Evolutionary conservation across 768 basidiomycete species (phyloP), one percentile per base, ranked within the genome.

Genomic region (Pulveroboletus sp.): DNA sequence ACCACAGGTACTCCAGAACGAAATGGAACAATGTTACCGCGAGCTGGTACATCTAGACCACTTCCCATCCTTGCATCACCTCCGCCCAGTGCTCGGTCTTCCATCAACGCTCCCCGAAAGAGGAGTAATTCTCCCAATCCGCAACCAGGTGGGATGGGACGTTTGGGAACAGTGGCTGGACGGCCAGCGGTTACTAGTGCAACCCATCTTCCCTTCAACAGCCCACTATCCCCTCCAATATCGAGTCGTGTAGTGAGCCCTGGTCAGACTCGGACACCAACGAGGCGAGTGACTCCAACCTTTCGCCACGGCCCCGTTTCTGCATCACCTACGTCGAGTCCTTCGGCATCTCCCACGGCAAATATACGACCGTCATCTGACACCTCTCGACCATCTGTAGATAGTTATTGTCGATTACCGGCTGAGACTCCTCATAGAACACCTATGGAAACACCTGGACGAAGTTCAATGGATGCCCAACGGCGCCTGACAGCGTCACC

Each of bases 51-150:
- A 72, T 62, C 27, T 47, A 71, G 62, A 61, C 71, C 51, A 52
- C 58, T 51, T 63, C 68, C 38, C 57, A 65, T 60, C 60, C 71
- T 53, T 55, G 62, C 59, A 42, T 52, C 63, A 43, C 59, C 63
- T 39, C 57, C 59, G 18, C 62, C 62, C 38, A 63, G 53, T 46
- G 32, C 51, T 57, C 57, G 62, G 59, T 40, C 66, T 18, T 68
- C 71, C 27, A 62, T 70, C 41, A 72, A 73, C 30, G 66, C 70
- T 33, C 60, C 70, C 31, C 66, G 68, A 53, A 64, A 62, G 50
- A 66, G 62, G 10, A 67, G 65, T 52, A 73, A 76, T 44, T 77
- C 78, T 8, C 79, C 80, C 11, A 76, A 73, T 27, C 76, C 78
- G 51, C 66, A 61, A 37, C 63, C 70, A 31, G 56, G 62, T 52